Base-by-base conservation (phyloP, 2,329 filamentous ascomycete genomes). In the Colletotrichum orbiculare region DNA sequence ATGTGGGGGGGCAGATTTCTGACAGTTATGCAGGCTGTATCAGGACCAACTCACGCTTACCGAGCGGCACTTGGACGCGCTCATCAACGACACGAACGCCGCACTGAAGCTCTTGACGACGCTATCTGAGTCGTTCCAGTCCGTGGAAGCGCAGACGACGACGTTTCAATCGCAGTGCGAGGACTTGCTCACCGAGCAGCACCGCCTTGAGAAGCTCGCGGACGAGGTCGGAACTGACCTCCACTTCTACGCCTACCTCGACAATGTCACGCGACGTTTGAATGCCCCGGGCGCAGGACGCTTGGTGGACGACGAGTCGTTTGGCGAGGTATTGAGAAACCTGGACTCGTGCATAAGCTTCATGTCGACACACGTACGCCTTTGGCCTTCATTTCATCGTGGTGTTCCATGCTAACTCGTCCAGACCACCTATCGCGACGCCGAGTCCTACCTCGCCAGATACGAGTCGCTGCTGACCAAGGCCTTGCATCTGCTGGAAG, bases 221-320 rank as follows among this genome's bases (percentile, higher is more conserved):
- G 88, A 96, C 69, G 90, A 94, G 64, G 91, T 99, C 61, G 91
- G 92, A 34, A 91, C 92, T 33, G 96, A 97, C 71, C 82, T 97
- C n/a, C 90, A 94, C 73, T 97, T 97, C 78, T 99, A 99, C 76
- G 88, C 91, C 17, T 97, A 97, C 74, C 85, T 99, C 6, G 96
- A 99, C 69, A 94, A 91, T 50, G 94, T 95, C 66, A 97, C 94
- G 0, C 87, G 94, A 60, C 87, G 94, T 12, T 87, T 99, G 63
- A 98, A 98, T 81, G 94, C 94, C 0, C 94, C 96, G 0, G 94
- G 94, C 1, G 94, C 95, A 17, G 90, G 92, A 53, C 93, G 91
- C 62, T 84, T 97, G 60, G 94, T 97, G 13, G 91, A 94, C 49
- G 90, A 91, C 61, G 89, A 91, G 54, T 91, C 92, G 48, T 97